Base-by-base conservation (phyloP, 441 rosid genomes). In the Mallotus repandus region DNA sequence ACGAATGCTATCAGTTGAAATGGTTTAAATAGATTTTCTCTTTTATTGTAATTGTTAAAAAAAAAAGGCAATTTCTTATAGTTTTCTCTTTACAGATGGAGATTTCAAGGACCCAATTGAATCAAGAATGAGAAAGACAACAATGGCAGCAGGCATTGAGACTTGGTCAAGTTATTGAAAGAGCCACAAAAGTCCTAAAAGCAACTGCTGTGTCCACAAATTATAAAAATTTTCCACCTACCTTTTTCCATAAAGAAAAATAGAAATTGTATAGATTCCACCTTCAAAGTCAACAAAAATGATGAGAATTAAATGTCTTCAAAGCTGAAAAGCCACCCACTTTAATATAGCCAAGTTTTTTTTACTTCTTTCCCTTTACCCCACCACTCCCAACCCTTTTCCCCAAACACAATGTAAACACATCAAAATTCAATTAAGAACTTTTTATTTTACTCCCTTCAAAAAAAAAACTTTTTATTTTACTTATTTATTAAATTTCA, bases 221-320 rank as follows among this genome's bases (percentile, higher is more conserved):
- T 18, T 29, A 14, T 7, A 29, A 29, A 29, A 5, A 15, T 4
- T 49, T 49, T 49, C 53, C 14, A 49, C 3, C 53, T 4, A 14
- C 53, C 16, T 45, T 3, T 69, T 60, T 8, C 14, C 54, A 41
- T 13, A 19, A 29, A 29, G 32, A 29, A 29, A 29, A 29, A 29
- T 29, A 2, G 49, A 48, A 59, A 49, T 43, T 49, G 4, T 0
- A 49, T 10, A 49, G 4, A 49, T 72, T 65, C 76, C 55, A 67
- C 7, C 7, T 49, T 72, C 22, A 60, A 78, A 74, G 84, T 84
- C 83, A 84, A 81, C 68, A 67, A 53, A 63, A 69, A 29, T 29
- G 32, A 29, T 29, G 53, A 66, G 53, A 50, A 69, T 65, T n/a
- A 52, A 25, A 68, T 54, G 54, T 29, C 32, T 29, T 29, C 32